Base-by-base conservation (phyloP, 768 basidiomycete genomes). In the Leccinum imitatum region DNA sequence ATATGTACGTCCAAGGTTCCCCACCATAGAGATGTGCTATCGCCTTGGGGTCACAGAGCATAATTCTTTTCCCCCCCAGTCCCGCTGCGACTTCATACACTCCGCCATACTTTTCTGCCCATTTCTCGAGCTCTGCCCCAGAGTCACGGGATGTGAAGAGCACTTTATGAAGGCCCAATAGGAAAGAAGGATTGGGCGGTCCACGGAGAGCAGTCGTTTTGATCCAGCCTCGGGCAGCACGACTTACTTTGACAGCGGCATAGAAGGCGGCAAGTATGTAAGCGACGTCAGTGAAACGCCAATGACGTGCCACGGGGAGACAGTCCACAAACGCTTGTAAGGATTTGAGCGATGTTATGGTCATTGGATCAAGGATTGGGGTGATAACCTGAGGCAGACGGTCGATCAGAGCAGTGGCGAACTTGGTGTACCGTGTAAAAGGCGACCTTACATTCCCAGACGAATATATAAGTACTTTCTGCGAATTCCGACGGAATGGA, bases 41-140 rank as follows among this genome's bases (percentile, higher is more conserved):
- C 0, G 85, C 84, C 65, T 78, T 83, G 0, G 80, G 79, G 56
- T 83, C 83, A 53, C 75, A 73, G 6, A 83, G 67, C 4, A 80
- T 64, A 23, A 83, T 64, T 5, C 63, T 64, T 8, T 54, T 68
- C 0, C 73, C 64, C 0, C 79, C 79, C 6, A 83, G 59, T 1
- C 69, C 61, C 1, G 64, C 63, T 0, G 83, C 76, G n/a, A 83
- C 58, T 15, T 69, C 54, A 60, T 73, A 86, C 0, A 76, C 81
- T 2, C 77, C 64, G 7, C 86, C 85, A 35, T 83, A 83, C 50
- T 79, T 66, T 7, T 65, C 67, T 1, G 74, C 75, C 85, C 84
- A 86, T 6, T 70, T 58, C 57, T 83, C 82, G 60, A 75, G 79
- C 8, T 82, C 25, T 1, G 59, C 47, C 0, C 74, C 77, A 2